A percentile compares a stretch with the other conserved stretches of the same genome.
Evolutionary conservation across 345 rosid genomes (phyloP).

Genomic region (Acer saccharum): DNA sequence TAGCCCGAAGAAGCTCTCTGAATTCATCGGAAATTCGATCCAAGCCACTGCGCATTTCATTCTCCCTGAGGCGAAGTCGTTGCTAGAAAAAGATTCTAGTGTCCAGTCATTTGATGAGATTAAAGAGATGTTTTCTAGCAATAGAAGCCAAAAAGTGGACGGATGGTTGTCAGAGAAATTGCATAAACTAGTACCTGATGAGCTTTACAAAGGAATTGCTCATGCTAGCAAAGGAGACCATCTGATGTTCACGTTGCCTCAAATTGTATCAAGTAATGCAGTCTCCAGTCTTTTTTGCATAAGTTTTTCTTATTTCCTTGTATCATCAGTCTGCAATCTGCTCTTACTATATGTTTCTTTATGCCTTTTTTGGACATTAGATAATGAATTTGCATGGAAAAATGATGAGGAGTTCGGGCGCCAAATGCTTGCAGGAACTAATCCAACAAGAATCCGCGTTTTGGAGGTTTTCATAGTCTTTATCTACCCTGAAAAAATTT

Average conservation of each 20-base stretch:
- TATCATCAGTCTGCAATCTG: neutral
- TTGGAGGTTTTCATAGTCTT: slow-evolving; percentile 39
- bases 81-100: slow-evolving; percentile 31
- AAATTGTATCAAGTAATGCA: slow-evolving; percentile 50
- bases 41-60: slow-evolving; percentile 43
- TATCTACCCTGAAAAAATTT: neutral
- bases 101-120: slow-evolving; percentile 58
- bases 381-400: slow-evolving; percentile 64
- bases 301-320: neutral
- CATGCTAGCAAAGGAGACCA: slow-evolving; percentile 24
- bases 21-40: slow-evolving; percentile 41
- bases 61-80: slow-evolving; percentile 41
- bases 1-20: slow-evolving; percentile 51
- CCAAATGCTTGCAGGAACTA: slow-evolving; percentile 88
- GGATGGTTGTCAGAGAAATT: slow-evolving; percentile 29
- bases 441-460: slow-evolving; percentile 63
- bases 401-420: slow-evolving; percentile 73
- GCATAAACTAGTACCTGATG: slow-evolving; percentile 38
- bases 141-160: slow-evolving; percentile 25
- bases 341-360: neutral
- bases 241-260: slow-evolving; percentile 49
- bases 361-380: slow-evolving; percentile 24
- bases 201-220: slow-evolving; percentile 25
- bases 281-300: neutral
- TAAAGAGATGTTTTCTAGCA: slow-evolving; percentile 37